A percentile compares a stretch with the other conserved stretches of the same genome.
phyloP scores from a whole-genome alignment of 805 yeast genomes.

The Saccharomycopsis amapae region DNA sequence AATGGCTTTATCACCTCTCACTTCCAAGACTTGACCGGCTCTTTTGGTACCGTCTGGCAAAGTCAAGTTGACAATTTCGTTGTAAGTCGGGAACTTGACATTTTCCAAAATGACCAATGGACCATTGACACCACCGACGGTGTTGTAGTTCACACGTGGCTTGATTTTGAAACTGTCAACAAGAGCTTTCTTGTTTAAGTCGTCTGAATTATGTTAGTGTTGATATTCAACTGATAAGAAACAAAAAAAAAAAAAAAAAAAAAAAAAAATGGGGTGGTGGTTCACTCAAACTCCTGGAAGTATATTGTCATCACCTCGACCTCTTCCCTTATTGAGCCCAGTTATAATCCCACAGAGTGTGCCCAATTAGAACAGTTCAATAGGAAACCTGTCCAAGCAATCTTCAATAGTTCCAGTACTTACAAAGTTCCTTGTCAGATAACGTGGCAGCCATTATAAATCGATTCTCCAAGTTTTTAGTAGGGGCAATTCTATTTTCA shows the following conservation, averaged over 20 bases:
- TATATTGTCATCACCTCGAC: no score
- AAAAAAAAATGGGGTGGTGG: neutral
- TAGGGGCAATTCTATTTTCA: no score
- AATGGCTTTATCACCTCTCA: constrained; percentile 92
- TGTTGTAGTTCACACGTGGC: constrained; percentile 89
- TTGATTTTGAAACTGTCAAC: constrained; percentile 85
- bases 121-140: constrained; percentile 98
- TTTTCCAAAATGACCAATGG: constrained; percentile 89
- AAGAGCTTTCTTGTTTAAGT: constrained; percentile 85
- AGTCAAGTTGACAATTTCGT: constrained; percentile 94
- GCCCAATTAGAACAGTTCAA: no score
- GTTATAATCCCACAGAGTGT: no score
- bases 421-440: constrained; percentile 37
- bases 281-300: no score
- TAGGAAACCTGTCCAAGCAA: no score
- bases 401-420: no score
- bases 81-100: constrained; percentile 83
- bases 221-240: neutral
- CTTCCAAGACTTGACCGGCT: constrained; percentile 98
- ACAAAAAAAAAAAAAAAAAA: neutral
- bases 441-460: constrained; percentile 27
- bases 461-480: no score
- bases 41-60: constrained; percentile 91
- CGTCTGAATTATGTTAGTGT: constrained; percentile 32
- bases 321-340: no score